A percentile compares a stretch with the other conserved stretches of the same genome.
These are phyloP conservation scores for Sporothrix brasiliensis DNA, from an alignment of 2,329 filamentous ascomycete genomes.

Conservation along the genomic window DNA sequence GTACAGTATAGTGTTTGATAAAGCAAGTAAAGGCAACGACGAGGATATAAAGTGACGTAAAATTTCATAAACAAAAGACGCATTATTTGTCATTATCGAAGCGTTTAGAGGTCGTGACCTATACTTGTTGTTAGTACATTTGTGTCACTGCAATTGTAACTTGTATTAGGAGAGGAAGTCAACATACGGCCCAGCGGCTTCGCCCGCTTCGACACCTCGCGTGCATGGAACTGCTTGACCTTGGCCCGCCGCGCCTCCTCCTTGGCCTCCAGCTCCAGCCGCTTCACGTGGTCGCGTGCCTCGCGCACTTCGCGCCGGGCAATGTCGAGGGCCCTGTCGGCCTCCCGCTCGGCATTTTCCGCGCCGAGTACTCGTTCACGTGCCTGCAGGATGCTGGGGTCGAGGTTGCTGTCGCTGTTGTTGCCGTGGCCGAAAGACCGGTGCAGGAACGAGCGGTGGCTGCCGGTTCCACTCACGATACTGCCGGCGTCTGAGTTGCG, in stretches of 20 bases:
- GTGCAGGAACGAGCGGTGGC: slow-evolving; percentile 47
- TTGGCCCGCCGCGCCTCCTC: slow-evolving; percentile 67
- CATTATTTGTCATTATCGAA: not conserved
- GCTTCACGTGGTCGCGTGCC: slow-evolving; percentile 64
- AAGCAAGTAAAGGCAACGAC: no score
- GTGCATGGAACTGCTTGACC: slow-evolving; percentile 69
- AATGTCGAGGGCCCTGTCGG: slow-evolving; percentile 63
- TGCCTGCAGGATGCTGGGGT: slow-evolving; percentile 64
- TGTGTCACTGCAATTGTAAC: not conserved
- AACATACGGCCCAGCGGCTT: slow-evolving; percentile 65
- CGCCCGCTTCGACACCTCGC: slow-evolving; percentile 67
- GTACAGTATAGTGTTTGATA: no score
- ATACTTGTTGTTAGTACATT: not conserved
- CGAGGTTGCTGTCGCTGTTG: slow-evolving; percentile 50
- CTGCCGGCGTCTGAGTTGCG: slow-evolving; percentile 34
- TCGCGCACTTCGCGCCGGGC: slow-evolving; percentile 61
- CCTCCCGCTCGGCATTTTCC: slow-evolving; percentile 65
- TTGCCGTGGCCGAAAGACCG: slow-evolving; percentile 51
- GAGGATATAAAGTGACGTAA: not conserved
- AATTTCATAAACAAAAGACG: not conserved
- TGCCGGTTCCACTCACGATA: slow-evolving; percentile 38
- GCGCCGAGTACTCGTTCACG: slow-evolving; percentile 64
- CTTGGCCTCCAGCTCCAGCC: slow-evolving; percentile 65
- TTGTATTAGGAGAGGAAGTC: not conserved
- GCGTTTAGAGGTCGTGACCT: not conserved